These are phyloP conservation scores for Annulohypoxylon truncatum DNA, from an alignment of 2,329 filamentous ascomycete species.

Conservation along the genomic window DNA sequence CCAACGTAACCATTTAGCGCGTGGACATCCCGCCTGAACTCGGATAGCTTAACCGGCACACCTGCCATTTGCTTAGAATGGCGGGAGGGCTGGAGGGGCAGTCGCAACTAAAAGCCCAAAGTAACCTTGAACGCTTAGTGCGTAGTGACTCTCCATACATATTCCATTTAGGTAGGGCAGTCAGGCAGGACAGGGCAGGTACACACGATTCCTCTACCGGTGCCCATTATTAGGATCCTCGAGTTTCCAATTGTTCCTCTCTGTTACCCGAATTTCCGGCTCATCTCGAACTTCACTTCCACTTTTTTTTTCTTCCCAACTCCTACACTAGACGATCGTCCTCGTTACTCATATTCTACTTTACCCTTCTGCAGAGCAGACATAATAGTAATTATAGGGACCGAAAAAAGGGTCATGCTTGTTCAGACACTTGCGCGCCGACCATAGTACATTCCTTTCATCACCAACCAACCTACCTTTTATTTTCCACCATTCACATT, in stretches of 20 bases:
- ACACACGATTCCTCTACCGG: background rate
- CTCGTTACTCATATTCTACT: slow-evolving; percentile 16
- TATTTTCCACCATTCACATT: slow-evolving; percentile 12
- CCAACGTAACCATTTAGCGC: slow-evolving; percentile 14
- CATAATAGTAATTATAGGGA: slow-evolving; percentile 27
- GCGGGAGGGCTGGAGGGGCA: slow-evolving; percentile 20
- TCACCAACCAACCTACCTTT: slow-evolving; percentile 6
- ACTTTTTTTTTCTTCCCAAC: slow-evolving; percentile 21
- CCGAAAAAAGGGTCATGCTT: slow-evolving; percentile 20
- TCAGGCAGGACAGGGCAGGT: background rate
- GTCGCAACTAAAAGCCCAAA: background rate
- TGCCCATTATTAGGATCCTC: slow-evolving; percentile 37
- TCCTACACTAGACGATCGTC: slow-evolving; percentile 22
- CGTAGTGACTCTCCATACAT: slow-evolving; percentile 5
- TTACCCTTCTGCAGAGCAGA: slow-evolving; percentile 39
- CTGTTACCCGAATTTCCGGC: slow-evolving; percentile 21
- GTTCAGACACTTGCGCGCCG: slow-evolving; percentile 10
- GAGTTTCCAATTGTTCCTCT: slow-evolving; percentile 5
- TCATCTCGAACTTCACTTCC: slow-evolving; percentile 32
- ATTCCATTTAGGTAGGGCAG: background rate
- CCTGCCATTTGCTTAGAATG: slow-evolving; percentile 13
- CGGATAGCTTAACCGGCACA: slow-evolving; percentile 19
- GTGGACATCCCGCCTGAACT: slow-evolving; percentile 7
- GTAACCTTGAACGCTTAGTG: background rate
- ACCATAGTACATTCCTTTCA: slow-evolving; percentile 34